A percentile compares a stretch with the other conserved stretches of the same genome.
Evolutionary conservation across 1,284 basidiomycete genomes (phyloP).

Genomic region (Ganoderma resinaceum): DNA sequence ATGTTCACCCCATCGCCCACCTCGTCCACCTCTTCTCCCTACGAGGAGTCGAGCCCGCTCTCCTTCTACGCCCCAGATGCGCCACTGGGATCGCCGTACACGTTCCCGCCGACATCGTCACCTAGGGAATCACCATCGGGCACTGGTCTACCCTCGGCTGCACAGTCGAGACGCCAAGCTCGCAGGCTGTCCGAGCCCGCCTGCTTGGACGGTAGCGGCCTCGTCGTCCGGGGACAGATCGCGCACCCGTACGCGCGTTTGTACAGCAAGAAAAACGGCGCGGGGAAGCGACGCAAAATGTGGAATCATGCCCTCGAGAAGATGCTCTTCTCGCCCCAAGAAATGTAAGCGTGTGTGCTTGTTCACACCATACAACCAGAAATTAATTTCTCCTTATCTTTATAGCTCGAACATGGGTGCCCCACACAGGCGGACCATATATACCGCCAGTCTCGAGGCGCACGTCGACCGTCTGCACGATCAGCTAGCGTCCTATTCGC

Average conservation of each 20-base stretch:
- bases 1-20: slow-evolving; percentile 25
- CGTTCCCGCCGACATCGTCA: slow-evolving; percentile 6
- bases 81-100: slow-evolving; percentile 5
- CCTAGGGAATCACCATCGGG: background rate
- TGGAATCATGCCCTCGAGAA: slow-evolving; percentile 82
- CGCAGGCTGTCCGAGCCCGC: slow-evolving; percentile 16
- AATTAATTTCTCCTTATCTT: slow-evolving; percentile 2
- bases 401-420: slow-evolving; percentile 68
- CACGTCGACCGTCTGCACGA: slow-evolving; percentile 41
- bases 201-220: slow-evolving; percentile 18
- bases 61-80: slow-evolving; percentile 12
- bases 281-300: slow-evolving; percentile 66
- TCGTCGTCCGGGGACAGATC: slow-evolving; percentile 45
- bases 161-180: slow-evolving; percentile 13
- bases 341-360: slow-evolving; percentile 54
- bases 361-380: background rate
- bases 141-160: slow-evolving; percentile 2
- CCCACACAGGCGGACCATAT: slow-evolving; percentile 51
- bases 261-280: slow-evolving; percentile 64
- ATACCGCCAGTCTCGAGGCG: slow-evolving; percentile 43
- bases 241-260: slow-evolving; percentile 71
- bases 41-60: slow-evolving; percentile 5
- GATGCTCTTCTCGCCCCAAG: slow-evolving; percentile 66
- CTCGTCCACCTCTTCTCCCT: slow-evolving; percentile 2
- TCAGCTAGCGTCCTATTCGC: slow-evolving; percentile 33